Conservation (phyloP, 208 protist species). For the Leishmania amazonensis region DNA sequence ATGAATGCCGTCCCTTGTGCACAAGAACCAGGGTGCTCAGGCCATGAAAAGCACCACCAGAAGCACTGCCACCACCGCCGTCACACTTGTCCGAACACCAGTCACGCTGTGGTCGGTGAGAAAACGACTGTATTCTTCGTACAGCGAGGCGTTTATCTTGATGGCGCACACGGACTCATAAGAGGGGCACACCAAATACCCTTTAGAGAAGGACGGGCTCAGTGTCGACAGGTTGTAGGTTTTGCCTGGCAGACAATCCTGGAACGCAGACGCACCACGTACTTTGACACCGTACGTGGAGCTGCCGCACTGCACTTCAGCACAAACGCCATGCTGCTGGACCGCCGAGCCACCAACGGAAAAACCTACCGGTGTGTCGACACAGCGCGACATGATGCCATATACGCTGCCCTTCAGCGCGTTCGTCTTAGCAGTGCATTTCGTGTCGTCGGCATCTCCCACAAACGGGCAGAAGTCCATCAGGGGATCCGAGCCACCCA, state of each 20-base stretch:
- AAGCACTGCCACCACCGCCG: neutral
- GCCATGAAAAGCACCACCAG: constrained; percentile 1
- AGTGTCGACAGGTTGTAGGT: constrained; percentile 2
- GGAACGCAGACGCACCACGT: constrained; percentile 6
- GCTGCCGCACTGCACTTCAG: constrained; percentile 22
- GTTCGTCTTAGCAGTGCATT: constrained; percentile 7
- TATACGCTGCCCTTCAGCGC: neutral
- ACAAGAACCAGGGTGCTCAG: neutral
- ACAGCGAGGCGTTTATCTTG: neutral
- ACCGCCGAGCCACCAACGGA: neutral
- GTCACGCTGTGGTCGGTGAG: neutral
- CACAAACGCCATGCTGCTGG: constrained; percentile 15
- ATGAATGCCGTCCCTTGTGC: neutral
- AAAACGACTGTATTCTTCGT: neutral
- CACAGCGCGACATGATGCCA: neutral
- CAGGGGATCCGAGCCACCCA: constrained; percentile 22
- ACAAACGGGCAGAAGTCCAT: constrained; percentile 62
- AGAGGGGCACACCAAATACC: constrained; percentile 36
- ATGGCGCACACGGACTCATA: constrained; percentile 39
- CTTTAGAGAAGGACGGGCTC: constrained; percentile 18
- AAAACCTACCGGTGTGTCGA: neutral
- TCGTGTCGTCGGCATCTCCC: constrained; percentile 18
- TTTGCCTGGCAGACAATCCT: constrained; percentile 10
- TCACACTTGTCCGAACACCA: neutral
- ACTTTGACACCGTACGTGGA: constrained; percentile 22